phyloP scores from a whole-genome alignment of 179 eudicot species.

The Patellifolia procumbens region DNA sequence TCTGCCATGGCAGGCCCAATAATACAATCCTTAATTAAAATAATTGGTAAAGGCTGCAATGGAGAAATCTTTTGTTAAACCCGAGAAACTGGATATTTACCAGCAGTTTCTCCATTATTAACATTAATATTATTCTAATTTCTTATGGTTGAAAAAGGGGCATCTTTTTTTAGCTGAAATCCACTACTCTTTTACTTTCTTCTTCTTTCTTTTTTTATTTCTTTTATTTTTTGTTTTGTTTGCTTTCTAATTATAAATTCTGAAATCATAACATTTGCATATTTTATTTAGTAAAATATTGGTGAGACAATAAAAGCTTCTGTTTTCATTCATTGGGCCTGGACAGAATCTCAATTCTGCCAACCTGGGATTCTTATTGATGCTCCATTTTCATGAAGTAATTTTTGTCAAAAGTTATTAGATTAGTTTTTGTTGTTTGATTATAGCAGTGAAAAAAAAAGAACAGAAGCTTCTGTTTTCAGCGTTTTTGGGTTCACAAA shows the following conservation, averaged over 20 bases:
- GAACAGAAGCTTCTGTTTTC: conserved; percentile 47
- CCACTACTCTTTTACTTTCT: conserved; percentile 34
- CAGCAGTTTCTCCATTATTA: conserved; percentile 35
- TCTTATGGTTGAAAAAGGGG: conserved; percentile 25
- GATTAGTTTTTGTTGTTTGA: conserved; percentile 14
- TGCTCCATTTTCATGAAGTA: conserved; percentile 2
- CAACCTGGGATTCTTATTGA: conserved; percentile 58
- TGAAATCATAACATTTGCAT: not conserved
- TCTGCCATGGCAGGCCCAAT: conserved; percentile 40
- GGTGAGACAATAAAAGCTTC: conserved; percentile 26
- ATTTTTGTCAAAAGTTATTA: not conserved
- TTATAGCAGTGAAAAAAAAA: conserved; percentile 25
- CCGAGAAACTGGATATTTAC: conserved; percentile 51
- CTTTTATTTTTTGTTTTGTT: not conserved
- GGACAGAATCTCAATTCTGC: conserved; percentile 49
- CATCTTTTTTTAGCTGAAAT: conserved; percentile 49
- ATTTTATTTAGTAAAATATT: conserved; percentile 9
- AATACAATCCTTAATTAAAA: conserved; percentile 34
- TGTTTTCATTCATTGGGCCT: conserved; percentile 44
- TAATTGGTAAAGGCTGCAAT: conserved; percentile 37
- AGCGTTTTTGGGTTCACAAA: not conserved
- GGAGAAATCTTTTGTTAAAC: conserved; percentile 38
- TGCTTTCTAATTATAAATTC: not conserved
- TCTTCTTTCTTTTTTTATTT: not conserved
- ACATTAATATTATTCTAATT: conserved; percentile 19